phyloP scores from a whole-genome alignment of 169 alveolate species.

The Cryptosporidium ubiquitum region DNA sequence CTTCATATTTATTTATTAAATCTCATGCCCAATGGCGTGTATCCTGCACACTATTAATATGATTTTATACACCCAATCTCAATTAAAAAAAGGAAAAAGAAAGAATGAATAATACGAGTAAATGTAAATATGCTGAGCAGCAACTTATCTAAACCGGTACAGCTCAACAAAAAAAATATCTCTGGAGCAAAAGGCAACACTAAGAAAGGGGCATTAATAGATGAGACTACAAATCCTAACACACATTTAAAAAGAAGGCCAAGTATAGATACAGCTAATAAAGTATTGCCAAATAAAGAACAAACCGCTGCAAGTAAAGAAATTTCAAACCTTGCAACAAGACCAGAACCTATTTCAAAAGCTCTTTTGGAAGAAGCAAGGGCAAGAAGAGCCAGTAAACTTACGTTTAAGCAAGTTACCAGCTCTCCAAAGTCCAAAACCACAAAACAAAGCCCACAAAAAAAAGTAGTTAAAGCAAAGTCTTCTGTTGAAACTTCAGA shows the following conservation, averaged over 20 bases:
- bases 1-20: too few relatives aligned
- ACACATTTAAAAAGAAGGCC: slow-evolving; percentile 56
- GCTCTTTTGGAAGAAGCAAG: slow-evolving; percentile 61
- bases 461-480: slow-evolving; percentile 17
- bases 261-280: background rate
- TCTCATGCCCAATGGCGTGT: background rate
- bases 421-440: slow-evolving; percentile 28
- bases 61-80: background rate
- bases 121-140: slow-evolving; percentile 13
- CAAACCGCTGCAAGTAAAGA: background rate
- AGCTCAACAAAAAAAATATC: slow-evolving; percentile 25
- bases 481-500: background rate
- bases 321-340: slow-evolving; percentile 41
- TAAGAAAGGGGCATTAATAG: background rate
- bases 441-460: background rate
- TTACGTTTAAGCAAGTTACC: slow-evolving; percentile 1
- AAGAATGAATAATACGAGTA: background rate
- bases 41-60: background rate
- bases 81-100: background rate
- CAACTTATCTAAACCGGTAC: slow-evolving; percentile 63
- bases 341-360: slow-evolving; percentile 71
- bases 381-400: slow-evolving; percentile 50
- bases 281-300: background rate
- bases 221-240: background rate
- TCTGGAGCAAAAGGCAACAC: slow-evolving; percentile 15